phyloP scores from a whole-genome alignment of 257 asterid genomes.

The Petunia secreta region DNA sequence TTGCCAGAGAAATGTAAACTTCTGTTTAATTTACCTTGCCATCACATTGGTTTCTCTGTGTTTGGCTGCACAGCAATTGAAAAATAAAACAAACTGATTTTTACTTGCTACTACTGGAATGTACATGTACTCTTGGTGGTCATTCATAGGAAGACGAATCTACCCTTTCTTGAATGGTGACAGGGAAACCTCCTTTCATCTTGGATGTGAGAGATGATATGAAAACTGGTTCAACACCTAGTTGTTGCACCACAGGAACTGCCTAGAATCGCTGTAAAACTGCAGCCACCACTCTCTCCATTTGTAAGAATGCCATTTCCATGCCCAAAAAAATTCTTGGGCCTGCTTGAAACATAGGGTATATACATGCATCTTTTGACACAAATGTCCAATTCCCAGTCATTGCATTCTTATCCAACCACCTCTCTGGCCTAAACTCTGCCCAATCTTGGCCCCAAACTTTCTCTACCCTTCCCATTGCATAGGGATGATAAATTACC shows the following conservation, averaged over 20 bases:
- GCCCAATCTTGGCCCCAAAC: slow-evolving; percentile 28
- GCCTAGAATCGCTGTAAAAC: slow-evolving; percentile 25
- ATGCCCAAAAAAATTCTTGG: slow-evolving; percentile 31
- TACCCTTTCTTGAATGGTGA: slow-evolving; percentile 23
- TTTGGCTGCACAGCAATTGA: no score
- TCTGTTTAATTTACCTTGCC: no score
- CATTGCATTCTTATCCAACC: slow-evolving; percentile 24
- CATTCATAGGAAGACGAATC: no score
- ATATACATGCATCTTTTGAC: slow-evolving; percentile 23
- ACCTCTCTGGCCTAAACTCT: slow-evolving; percentile 33
- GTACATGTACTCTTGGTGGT: no score
- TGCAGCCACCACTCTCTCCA: slow-evolving; percentile 33
- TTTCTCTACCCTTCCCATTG: slow-evolving; percentile 32
- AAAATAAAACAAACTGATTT: no score
- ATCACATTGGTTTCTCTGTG: no score
- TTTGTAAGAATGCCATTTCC: not conserved
- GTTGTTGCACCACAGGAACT: slow-evolving; percentile 9
- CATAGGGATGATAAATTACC: slow-evolving; percentile 21
- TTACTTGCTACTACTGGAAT: no score
- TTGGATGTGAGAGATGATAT: slow-evolving; percentile 3
- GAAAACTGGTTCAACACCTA: not conserved
- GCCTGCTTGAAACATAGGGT: slow-evolving; percentile 36
- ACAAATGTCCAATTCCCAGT: slow-evolving; percentile 24
- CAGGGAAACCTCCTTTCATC: slow-evolving; percentile 38
- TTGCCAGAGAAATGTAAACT: no score